Conservation (phyloP, 257 asterid genomes). For the Capsicum rhomboideum region DNA sequence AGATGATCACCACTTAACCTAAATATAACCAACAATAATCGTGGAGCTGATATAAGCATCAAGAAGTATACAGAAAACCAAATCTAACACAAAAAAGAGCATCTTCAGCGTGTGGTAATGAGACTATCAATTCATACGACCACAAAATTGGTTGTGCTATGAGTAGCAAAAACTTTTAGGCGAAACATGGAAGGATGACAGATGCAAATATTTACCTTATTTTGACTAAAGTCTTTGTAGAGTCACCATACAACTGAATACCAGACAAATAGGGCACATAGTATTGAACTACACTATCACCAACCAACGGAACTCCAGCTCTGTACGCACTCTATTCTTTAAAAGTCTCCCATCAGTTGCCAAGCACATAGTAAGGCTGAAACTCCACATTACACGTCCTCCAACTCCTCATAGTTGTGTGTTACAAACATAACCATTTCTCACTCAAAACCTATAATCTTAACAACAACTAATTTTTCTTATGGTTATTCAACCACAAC, state of each 20-base stretch:
- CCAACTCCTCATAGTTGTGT: slow-evolving; percentile 67
- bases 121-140: neutral
- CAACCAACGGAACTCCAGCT: slow-evolving; percentile 85
- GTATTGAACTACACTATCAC: slow-evolving; percentile 65
- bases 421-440: slow-evolving; percentile 11
- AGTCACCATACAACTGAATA: slow-evolving; percentile 69
- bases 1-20: neutral
- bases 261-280: slow-evolving; percentile 90
- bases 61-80: neutral
- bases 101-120: neutral
- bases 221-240: slow-evolving; percentile 47
- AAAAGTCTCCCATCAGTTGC: slow-evolving; percentile 87
- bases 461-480: neutral
- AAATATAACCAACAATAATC: neutral
- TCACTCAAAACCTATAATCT: neutral
- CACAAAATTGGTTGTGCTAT: neutral
- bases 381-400: slow-evolving; percentile 51
- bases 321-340: slow-evolving; percentile 98
- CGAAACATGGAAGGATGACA: neutral
- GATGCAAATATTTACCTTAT: slow-evolving; percentile 38
- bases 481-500: neutral
- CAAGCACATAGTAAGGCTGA: slow-evolving; percentile 67
- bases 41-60: too few species aligned
- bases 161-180: neutral
- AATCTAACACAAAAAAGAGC: neutral